Evolutionary conservation across 345 rosid genomes (phyloP).

Genomic region (Acer negundo): DNA sequence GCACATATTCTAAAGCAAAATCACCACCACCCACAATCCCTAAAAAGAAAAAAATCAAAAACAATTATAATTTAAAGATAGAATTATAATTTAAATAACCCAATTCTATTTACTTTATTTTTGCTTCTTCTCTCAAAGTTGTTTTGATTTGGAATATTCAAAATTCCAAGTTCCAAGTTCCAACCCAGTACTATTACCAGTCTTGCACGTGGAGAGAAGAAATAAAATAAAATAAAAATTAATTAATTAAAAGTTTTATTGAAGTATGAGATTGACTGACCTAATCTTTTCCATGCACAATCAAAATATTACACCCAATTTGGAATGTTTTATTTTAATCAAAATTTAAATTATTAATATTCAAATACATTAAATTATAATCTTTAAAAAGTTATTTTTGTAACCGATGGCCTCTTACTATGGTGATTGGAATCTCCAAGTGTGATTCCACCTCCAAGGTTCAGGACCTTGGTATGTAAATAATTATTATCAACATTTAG

Average conservation of each 20-base stretch:
- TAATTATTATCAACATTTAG: too few relatives aligned
- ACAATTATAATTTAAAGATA: background rate
- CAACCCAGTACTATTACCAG: background rate
- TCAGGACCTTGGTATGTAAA: too few relatives aligned
- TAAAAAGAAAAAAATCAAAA: background rate
- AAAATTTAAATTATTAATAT: too few relatives aligned
- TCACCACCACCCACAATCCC: background rate
- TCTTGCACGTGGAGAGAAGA: constrained; percentile 26
- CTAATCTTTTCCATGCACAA: constrained; percentile 1
- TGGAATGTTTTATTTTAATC: background rate
- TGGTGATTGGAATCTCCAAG: too few relatives aligned
- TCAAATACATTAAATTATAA: too few relatives aligned
- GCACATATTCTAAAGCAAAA: constrained; percentile 12
- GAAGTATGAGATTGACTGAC: constrained; percentile 1
- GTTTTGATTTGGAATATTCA: constrained; percentile 30
- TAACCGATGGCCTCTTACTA: too few relatives aligned
- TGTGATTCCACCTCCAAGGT: too few relatives aligned
- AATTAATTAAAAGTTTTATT: too few relatives aligned
- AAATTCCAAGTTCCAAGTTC: background rate
- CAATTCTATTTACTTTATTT: background rate
- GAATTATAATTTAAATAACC: background rate
- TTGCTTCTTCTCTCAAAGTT: background rate
- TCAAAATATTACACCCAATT: constrained; percentile 5
- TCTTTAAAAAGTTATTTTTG: too few relatives aligned
- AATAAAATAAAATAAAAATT: background rate